A percentile compares a stretch with the other conserved stretches of the same genome.
phyloP scores from a whole-genome alignment of 225 moss, liverwort and hornwort genomes.

The Pseudoscleropodium purum region DNA sequence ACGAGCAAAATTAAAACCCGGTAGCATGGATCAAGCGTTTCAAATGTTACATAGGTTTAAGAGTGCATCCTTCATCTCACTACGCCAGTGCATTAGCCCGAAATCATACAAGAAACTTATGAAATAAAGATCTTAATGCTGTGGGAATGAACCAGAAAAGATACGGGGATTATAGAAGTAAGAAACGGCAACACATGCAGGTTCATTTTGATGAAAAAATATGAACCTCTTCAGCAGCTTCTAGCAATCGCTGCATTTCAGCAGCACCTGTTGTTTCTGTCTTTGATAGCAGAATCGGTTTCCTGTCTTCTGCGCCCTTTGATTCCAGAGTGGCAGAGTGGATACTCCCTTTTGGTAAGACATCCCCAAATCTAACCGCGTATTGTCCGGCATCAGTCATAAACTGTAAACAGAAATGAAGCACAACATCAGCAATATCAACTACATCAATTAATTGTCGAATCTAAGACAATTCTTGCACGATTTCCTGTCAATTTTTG shows the following conservation, averaged over 20 bases:
- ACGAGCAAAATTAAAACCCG: background rate
- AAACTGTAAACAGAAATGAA: constrained; percentile 41
- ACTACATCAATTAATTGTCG: background rate
- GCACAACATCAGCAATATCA: background rate
- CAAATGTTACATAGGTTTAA: background rate
- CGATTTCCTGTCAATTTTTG: background rate
- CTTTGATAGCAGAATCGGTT: constrained; percentile 33
- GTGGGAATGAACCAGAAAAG: background rate
- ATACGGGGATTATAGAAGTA: background rate
- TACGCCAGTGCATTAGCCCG: background rate
- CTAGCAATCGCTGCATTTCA: constrained; percentile 23
- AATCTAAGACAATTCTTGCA: background rate
- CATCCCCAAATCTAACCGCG: constrained; percentile 78
- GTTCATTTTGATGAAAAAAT: background rate
- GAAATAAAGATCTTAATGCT: background rate
- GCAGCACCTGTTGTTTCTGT: constrained; percentile 24
- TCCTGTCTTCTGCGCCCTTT: constrained; percentile 17
- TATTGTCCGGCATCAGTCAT: constrained; percentile 95
- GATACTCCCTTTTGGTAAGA: constrained; percentile 20
- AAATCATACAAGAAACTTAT: background rate
- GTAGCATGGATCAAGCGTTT: background rate
- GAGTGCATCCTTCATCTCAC: background rate
- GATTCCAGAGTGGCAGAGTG: background rate
- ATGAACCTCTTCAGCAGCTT: constrained; percentile 36
- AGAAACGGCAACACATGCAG: background rate